phyloP scores from a whole-genome alignment of 345 rosid species.

The Aegle marmelos region DNA sequence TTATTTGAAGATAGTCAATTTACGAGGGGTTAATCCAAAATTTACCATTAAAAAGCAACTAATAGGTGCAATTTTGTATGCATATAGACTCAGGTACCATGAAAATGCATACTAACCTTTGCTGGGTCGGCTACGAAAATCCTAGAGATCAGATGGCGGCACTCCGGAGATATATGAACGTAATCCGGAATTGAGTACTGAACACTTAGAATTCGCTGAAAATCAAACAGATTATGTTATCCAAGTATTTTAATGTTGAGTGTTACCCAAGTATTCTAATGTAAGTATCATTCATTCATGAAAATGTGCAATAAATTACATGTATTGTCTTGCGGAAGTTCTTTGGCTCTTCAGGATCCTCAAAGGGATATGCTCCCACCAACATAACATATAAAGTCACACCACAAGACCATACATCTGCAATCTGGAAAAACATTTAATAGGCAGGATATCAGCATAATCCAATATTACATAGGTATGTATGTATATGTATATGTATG shows the following conservation, averaged over 20 bases:
- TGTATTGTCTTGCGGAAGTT: conserved; percentile 91
- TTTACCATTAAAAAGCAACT: neutral
- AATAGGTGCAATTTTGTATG: neutral
- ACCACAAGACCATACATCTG: conserved; percentile 99
- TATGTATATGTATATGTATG: neutral
- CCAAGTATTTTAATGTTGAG: neutral
- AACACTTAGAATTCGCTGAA: conserved; percentile 91
- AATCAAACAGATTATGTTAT: conserved; percentile 5
- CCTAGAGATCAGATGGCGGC: conserved; percentile 86
- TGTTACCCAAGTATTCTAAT: conserved; percentile 6
- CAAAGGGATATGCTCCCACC: conserved; percentile 98
- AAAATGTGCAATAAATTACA: conserved; percentile 33
- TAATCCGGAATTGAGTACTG: conserved; percentile 95
- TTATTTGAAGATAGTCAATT: too few species aligned
- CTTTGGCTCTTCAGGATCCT: conserved; percentile 97
- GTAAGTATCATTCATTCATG: neutral
- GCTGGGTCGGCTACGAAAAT: conserved; percentile 95
- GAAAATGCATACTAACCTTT: conserved; percentile 43
- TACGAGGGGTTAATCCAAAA: too few species aligned
- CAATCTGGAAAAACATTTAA: conserved; percentile 51
- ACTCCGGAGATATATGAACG: conserved; percentile 89
- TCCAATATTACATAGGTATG: neutral
- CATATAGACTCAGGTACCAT: conserved; percentile 4
- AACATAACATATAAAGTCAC: conserved; percentile 95
- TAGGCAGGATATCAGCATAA: conserved; percentile 4